Evolutionary conservation across 1,284 basidiomycete species (phyloP).

Genomic region (Boletus holoroseus): DNA sequence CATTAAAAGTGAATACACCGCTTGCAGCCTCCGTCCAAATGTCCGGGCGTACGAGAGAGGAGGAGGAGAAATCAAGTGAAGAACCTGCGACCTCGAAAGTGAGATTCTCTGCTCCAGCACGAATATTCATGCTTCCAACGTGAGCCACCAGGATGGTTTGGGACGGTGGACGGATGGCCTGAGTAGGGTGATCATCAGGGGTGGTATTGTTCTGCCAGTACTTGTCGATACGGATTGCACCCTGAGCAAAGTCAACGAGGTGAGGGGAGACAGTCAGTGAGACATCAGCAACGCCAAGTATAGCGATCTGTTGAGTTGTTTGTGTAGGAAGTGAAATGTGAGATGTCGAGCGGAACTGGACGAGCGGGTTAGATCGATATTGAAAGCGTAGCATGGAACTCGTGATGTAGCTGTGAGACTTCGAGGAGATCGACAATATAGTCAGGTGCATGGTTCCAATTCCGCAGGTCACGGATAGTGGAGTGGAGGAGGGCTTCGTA

Average conservation of each 20-base stretch:
- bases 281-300: constrained; percentile 42
- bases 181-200: constrained; percentile 2
- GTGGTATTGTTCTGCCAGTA: constrained; percentile 10
- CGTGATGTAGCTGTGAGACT: constrained; percentile 26
- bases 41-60: constrained; percentile 36
- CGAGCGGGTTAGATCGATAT: constrained; percentile 18
- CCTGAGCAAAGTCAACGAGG: constrained; percentile 58
- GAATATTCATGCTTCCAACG: constrained; percentile 43
- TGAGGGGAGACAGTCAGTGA: constrained; percentile 53
- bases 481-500: constrained; percentile 4
- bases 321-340: constrained; percentile 20
- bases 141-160: constrained; percentile 32
- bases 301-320: constrained; percentile 35
- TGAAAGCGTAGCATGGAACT: constrained; percentile 28
- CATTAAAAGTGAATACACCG: constrained; percentile 43
- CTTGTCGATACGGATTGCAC: constrained; percentile 46
- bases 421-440: constrained; percentile 20
- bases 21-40: constrained; percentile 41
- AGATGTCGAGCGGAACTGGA: constrained; percentile 13
- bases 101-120: constrained; percentile 51
- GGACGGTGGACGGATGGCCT: constrained; percentile 4
- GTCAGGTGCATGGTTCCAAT: constrained; percentile 20
- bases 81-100: constrained; percentile 42
- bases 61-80: constrained; percentile 39
- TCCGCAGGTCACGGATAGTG: constrained; percentile 17